Percentiles rank a stretch among this genome's conserved stretches.
phyloP scores from a whole-genome alignment of 495 filamentous ascomycete species.

The Penicillium mononematosum region DNA sequence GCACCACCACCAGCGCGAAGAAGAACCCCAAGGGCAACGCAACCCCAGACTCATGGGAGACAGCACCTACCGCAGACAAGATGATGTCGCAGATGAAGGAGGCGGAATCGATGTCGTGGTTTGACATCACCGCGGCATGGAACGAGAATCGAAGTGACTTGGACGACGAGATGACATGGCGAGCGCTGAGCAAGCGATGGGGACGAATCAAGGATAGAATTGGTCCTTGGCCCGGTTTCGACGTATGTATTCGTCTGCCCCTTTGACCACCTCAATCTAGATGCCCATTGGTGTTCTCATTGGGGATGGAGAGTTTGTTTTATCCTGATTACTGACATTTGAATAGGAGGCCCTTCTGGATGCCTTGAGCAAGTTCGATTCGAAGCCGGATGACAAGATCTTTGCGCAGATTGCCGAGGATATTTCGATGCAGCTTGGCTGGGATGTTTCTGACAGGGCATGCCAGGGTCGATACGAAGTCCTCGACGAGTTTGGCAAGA shows the following conservation, averaged over 20 bases:
- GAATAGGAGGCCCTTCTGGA: neutral
- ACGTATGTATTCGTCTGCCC: neutral
- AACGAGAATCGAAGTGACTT: neutral
- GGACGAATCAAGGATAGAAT: neutral
- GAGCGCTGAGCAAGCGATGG: neutral
- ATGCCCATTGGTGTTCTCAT: neutral
- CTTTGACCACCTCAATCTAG: neutral
- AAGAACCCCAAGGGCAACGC: neutral
- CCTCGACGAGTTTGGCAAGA: neutral
- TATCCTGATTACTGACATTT: neutral
- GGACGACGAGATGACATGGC: neutral
- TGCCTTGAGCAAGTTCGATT: neutral
- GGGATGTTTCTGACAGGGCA: neutral
- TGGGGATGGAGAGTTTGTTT: neutral
- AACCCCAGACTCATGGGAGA: neutral
- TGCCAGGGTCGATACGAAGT: neutral
- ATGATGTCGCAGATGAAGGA: slow-evolving; percentile 5
- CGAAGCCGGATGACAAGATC: neutral
- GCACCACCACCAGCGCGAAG: neutral
- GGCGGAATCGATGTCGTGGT: neutral
- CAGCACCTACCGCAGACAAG: neutral
- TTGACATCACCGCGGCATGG: neutral
- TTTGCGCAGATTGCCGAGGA: neutral
- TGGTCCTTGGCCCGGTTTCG: slow-evolving; percentile 1
- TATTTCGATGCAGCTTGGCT: neutral